Evolutionary conservation across 2,329 filamentous ascomycete species (phyloP), one percentile per base, ranked within the genome.

Genomic region (Colletotrichum zoysiae): DNA sequence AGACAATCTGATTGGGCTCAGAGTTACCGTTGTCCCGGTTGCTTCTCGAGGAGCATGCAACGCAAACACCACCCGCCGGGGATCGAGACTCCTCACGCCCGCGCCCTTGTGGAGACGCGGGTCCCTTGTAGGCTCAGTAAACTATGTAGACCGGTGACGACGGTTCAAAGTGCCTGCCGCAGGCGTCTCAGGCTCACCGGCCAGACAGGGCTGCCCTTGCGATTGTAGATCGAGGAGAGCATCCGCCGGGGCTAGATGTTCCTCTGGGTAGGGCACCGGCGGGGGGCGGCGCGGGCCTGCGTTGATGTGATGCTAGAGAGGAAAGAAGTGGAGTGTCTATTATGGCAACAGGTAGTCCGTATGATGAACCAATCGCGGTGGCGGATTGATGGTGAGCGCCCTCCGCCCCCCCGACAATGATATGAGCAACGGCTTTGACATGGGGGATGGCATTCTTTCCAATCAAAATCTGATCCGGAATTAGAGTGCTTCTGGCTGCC

Each of bases 321-420:
- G 58, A 11, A 63, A 63, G 51, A 46, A 58, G 53, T 65, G 61
- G 66, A 46, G 66, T 18, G 30, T 48, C 44, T 44, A 26, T 33
- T 12, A 20, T 44, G 30, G 16, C 6, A 26, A 55, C 14, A 58
- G 42, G 23, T 26, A 5, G 30, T 30, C 30, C 30, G 30, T 30
- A 11, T 26, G 61, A 58, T 26, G 26, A 35, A 69, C 44, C 51
- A 58, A 4, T 46, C 8, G 60, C 44, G 51, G 42, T 20, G 23
- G 57, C 30, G n/a, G 33, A 33, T 14, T 40, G 51, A 57, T 30
- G 26, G 23, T 46, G 9, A 35, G 50, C n/a, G 38, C 8, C 42
- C 30, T 30, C 3, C 30, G 30, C 30, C 30, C 30, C 18, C 38
- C n/a, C 14, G 20, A 11, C 14, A 9, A n/a, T 6, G 12, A 42